A percentile compares a stretch with the other conserved stretches of the same genome.
Evolutionary conservation across 306 rosid genomes (phyloP).

Genomic region (Begonia fuchsioides): DNA sequence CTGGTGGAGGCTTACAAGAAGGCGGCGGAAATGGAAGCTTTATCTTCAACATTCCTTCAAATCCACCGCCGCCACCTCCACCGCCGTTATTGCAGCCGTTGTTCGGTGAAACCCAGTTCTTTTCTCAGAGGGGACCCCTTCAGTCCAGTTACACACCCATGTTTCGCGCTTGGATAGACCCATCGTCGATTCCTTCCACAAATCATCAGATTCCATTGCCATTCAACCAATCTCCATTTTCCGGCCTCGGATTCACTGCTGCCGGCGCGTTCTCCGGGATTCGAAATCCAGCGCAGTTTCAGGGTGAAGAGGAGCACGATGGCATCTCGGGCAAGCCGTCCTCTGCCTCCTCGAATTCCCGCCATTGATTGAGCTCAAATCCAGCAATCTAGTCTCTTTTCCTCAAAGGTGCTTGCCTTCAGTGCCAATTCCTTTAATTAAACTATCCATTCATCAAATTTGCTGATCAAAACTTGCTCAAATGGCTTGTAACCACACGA

Average conservation of each 20-base stretch:
- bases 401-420: slow-evolving; percentile 33
- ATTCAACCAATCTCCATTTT: slow-evolving; percentile 25
- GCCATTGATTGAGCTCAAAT: slow-evolving; percentile 37
- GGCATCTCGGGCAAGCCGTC: slow-evolving; percentile 74
- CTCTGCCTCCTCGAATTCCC: slow-evolving; percentile 93
- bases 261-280: slow-evolving; percentile 49
- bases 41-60: slow-evolving; percentile 29
- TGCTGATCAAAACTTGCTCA: neutral
- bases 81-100: no score
- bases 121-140: slow-evolving; percentile 99
- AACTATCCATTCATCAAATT: slow-evolving; percentile 2
- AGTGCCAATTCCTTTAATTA: slow-evolving; percentile 6
- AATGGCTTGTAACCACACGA: no score
- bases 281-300: slow-evolving; percentile 73
- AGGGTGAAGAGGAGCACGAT: slow-evolving; percentile 80
- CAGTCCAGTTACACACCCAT: slow-evolving; percentile 94
- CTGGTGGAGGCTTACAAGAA: slow-evolving; percentile 3
- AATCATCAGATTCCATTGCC: slow-evolving; percentile 31
- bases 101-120: slow-evolving; percentile 37
- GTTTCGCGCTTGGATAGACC: slow-evolving; percentile 84
- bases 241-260: slow-evolving; percentile 51
- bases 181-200: slow-evolving; percentile 13
- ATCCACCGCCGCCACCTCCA: slow-evolving; percentile 14
- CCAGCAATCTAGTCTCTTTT: slow-evolving; percentile 19
- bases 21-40: slow-evolving; percentile 22